phyloP scores from a whole-genome alignment of 2,329 filamentous ascomycete genomes.

The Sclerotinia borealis region DNA sequence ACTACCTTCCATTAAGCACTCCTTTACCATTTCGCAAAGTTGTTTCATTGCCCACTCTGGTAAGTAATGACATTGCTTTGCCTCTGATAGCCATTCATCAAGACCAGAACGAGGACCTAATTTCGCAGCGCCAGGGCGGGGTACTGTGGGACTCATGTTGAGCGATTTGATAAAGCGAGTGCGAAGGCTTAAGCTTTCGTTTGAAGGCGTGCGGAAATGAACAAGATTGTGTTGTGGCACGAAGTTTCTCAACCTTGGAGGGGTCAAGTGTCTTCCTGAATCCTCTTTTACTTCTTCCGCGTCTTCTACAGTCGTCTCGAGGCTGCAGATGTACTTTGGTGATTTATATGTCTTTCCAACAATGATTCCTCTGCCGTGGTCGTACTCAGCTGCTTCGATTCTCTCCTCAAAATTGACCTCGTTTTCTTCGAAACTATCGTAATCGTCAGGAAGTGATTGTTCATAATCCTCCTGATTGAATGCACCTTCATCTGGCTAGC shows the following conservation, averaged over 20 bases:
- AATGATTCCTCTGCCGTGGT: not conserved
- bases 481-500: not conserved
- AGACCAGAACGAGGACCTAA: slow-evolving; percentile 77
- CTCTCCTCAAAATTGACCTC: not conserved
- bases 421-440: not conserved
- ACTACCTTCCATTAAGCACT: slow-evolving; percentile 94
- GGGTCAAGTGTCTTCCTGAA: not conserved
- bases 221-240: not conserved
- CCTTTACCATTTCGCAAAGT: slow-evolving; percentile 97
- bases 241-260: not conserved
- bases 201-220: not conserved
- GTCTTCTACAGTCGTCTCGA: not conserved
- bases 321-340: not conserved
- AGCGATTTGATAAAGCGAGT: not conserved
- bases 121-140: slow-evolving; percentile 85
- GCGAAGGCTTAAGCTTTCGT: not conserved
- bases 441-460: not conserved
- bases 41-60: slow-evolving; percentile 98
- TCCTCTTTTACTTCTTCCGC: not conserved
- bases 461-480: slow-evolving; percentile 3
- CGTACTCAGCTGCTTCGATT: not conserved
- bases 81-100: slow-evolving; percentile 94
- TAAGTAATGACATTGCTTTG: slow-evolving; percentile 94
- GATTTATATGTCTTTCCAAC: not conserved
- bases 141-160: slow-evolving; percentile 34